phyloP scores from a whole-genome alignment of 768 basidiomycete species.

The Agaricus subrufescens region DNA sequence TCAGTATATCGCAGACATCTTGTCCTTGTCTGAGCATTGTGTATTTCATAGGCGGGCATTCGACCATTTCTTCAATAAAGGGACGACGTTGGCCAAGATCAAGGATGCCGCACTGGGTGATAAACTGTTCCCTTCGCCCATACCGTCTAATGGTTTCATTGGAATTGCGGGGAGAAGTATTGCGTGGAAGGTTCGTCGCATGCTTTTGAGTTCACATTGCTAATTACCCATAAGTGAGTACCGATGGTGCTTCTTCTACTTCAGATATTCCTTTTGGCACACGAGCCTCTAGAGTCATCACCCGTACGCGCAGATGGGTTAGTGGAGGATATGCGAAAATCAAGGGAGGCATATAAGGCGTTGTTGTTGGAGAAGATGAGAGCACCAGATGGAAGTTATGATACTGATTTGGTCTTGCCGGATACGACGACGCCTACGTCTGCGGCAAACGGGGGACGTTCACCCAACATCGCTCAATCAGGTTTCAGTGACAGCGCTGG shows the following conservation, averaged over 20 bases:
- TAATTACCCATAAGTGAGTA: background rate
- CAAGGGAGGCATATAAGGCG: slow-evolving; percentile 52
- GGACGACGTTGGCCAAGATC: slow-evolving; percentile 54
- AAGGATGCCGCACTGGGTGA: slow-evolving; percentile 63
- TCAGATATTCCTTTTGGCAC: slow-evolving; percentile 65
- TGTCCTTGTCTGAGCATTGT: slow-evolving; percentile 5
- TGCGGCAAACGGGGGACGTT: slow-evolving; percentile 1
- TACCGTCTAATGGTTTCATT: slow-evolving; percentile 23
- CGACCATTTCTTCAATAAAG: slow-evolving; percentile 45
- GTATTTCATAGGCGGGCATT: slow-evolving; percentile 32
- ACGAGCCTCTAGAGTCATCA: slow-evolving; percentile 58
- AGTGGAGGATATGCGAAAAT: slow-evolving; percentile 38
- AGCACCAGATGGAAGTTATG: slow-evolving; percentile 80
- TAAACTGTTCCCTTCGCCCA: slow-evolving; percentile 43
- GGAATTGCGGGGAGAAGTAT: slow-evolving; percentile 73
- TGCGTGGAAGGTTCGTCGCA: slow-evolving; percentile 68
- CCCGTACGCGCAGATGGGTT: slow-evolving; percentile 30
- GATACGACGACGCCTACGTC: slow-evolving; percentile 20
- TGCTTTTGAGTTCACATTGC: slow-evolving; percentile 6
- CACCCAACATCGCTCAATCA: background rate
- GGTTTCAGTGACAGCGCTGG: no score
- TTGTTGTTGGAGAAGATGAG: slow-evolving; percentile 66
- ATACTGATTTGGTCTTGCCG: slow-evolving; percentile 58
- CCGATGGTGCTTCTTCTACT: background rate
- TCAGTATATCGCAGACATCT: slow-evolving; percentile 10